phyloP scores from a whole-genome alignment of 106 monocot species.

The Apostasia shenzhenica region DNA sequence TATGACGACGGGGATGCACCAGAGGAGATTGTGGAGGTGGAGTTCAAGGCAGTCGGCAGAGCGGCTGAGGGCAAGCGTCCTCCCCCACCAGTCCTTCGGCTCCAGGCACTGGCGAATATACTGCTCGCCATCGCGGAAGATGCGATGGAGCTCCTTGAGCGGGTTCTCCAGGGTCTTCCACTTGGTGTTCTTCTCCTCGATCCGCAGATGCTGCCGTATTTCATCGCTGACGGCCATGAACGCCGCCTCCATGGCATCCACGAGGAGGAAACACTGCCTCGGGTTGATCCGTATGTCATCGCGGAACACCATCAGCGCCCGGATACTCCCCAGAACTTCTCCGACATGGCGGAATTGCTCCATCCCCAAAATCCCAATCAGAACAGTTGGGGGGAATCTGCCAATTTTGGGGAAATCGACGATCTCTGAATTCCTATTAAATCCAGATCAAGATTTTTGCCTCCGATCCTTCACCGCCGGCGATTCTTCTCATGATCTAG shows the following conservation, averaged over 20 bases:
- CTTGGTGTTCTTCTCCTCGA: conserved; percentile 52
- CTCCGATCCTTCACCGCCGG: too few species aligned
- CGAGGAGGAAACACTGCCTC: conserved; percentile 51
- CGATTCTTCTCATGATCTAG: too few species aligned
- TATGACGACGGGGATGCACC: conserved; percentile 50
- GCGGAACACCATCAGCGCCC: conserved; percentile 47
- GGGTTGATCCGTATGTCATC: conserved; percentile 51
- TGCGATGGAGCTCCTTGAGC: conserved; percentile 44
- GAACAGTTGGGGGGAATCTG: too few species aligned
- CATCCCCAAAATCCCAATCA: conserved; percentile 18
- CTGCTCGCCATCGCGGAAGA: conserved; percentile 45
- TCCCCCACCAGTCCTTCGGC: conserved; percentile 42
- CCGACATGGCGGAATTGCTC: conserved; percentile 60
- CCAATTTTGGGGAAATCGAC: too few species aligned
- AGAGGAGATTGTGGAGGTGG: conserved; percentile 50
- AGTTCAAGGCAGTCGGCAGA: conserved; percentile 49
- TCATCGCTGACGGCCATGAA: conserved; percentile 35
- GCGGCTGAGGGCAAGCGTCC: conserved; percentile 26
- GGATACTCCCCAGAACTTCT: conserved; percentile 59
- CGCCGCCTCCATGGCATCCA: conserved; percentile 36
- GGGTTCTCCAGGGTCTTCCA: conserved; percentile 58
- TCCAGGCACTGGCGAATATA: conserved; percentile 60
- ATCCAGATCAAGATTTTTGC: too few species aligned
- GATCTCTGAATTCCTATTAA: too few species aligned
- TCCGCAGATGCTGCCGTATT: conserved; percentile 31